phyloP scores from a whole-genome alignment of 371 early-diverging fungal genomes.

The Rhizopus stolonifer region DNA sequence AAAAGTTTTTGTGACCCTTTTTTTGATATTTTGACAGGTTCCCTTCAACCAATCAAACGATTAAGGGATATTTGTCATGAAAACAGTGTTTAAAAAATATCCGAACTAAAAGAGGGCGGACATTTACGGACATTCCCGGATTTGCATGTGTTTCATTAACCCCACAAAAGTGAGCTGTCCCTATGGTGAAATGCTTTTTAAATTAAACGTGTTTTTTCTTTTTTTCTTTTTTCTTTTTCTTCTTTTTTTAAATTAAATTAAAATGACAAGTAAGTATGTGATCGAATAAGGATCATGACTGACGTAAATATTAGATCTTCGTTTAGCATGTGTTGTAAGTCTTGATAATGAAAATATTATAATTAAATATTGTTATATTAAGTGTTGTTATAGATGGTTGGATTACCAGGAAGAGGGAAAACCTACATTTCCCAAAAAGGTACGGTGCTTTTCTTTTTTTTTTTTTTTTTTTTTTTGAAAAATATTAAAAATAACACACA shows the following conservation, averaged over 20 bases:
- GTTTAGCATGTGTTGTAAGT: slow-evolving; percentile 42
- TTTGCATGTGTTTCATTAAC: slow-evolving; percentile 1
- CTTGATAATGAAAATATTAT: no score
- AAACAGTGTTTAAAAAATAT: no score
- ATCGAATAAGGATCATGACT: no score
- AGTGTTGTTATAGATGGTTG: slow-evolving; percentile 84
- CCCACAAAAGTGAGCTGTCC: neutral
- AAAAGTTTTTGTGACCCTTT: neutral
- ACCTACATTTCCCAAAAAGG: slow-evolving; percentile 92
- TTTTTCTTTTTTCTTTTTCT: neutral
- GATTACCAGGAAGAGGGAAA: slow-evolving; percentile 90
- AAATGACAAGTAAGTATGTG: neutral
- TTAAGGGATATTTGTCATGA: no score
- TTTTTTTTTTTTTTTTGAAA: no score
- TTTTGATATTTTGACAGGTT: no score
- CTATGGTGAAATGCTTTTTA: neutral
- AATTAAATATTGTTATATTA: no score
- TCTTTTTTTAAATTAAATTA: neutral
- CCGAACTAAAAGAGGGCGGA: no score
- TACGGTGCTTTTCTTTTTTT: no score
- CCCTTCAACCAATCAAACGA: neutral
- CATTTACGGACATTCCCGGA: slow-evolving; percentile 2
- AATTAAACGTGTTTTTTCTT: neutral
- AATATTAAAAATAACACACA: neutral
- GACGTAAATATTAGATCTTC: slow-evolving; percentile 20